Percentiles rank a stretch among this genome's conserved stretches.
Evolutionary conservation across 306 rosid genomes (phyloP).

Genomic region (Phaseolus lunatus): DNA sequence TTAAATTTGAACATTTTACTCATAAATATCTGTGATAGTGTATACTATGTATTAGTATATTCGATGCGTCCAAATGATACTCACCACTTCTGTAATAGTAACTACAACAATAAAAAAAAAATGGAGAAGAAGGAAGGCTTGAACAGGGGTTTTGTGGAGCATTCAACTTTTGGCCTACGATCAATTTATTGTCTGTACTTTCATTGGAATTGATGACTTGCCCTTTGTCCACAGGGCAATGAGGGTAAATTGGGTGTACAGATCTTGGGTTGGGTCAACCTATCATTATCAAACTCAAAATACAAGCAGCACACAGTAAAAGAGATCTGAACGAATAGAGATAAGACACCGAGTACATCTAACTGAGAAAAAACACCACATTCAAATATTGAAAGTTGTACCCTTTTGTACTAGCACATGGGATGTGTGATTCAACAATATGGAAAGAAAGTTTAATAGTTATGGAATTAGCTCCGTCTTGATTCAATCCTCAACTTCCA

Average conservation of each 20-base stretch:
- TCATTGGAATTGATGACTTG: neutral
- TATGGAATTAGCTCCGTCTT: neutral
- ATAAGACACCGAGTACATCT: neutral
- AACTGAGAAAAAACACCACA: neutral
- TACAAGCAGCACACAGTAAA: neutral
- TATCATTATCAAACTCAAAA: neutral
- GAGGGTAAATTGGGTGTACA: neutral
- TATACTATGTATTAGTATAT: no score
- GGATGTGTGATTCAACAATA: neutral
- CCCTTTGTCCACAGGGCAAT: neutral
- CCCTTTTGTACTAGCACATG: neutral
- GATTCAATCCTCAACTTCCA: neutral
- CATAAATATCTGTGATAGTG: no score
- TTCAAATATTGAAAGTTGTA: neutral
- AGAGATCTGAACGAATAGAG: neutral
- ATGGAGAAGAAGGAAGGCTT: neutral
- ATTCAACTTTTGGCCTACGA: neutral
- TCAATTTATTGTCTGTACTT: neutral
- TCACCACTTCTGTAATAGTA: neutral
- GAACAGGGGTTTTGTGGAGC: neutral
- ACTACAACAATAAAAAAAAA: neutral
- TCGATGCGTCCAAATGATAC: no score
- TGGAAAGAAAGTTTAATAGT: neutral
- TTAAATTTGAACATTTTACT: no score
- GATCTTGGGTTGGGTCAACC: neutral